Evolutionary conservation across 805 yeast species (phyloP), one percentile per base, ranked within the genome.

Genomic region (Nakazawaea siamensis): DNA sequence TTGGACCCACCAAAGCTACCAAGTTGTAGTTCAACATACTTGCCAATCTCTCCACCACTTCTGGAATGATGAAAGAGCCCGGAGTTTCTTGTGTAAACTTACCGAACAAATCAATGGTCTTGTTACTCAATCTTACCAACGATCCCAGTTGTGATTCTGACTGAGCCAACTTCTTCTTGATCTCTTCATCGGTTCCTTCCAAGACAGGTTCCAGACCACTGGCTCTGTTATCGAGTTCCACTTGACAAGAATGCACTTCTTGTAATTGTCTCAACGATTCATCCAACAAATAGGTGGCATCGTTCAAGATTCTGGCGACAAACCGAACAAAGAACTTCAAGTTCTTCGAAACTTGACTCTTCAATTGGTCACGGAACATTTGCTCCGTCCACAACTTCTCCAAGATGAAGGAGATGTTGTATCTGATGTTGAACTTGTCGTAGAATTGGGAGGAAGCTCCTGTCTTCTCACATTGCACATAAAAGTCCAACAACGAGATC

Each of bases 401-500:
- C 48, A 92, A 60, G 23, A 92, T 80, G 31, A 73, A 73, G 1
- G 96, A 81, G 19, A 92, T 84, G 52, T 85, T 80, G 57, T 77
- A 90, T 54, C 98, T 72, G 29, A 85, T 74, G 55, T 86, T 88
- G 62, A 92, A 92, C 58, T 92, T 92, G 56, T 92, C 99, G 55
- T 90, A 90, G 52, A 90, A 92, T 57, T 92, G 97, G 0, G 94
- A 77, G 6, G 90, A 79, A 2, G 96, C 81, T 8, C 98, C 98
- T 0, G 98, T 92, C 50, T 84, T 87, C 55, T 92, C 99, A 33
- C 90, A 88, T 68, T 84, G 85, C 24, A 92, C 95, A 55, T 90
- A 92, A 42, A 87, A 82, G 48, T 86, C 94, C 57, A 92, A 68
- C 38, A 92, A 66, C 1, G 95, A 82, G 49, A 84, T 87, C 38